Evolutionary conservation across 306 rosid genomes (phyloP), one percentile per base, ranked within the genome.

Genomic region (Adenanthera pavonina): DNA sequence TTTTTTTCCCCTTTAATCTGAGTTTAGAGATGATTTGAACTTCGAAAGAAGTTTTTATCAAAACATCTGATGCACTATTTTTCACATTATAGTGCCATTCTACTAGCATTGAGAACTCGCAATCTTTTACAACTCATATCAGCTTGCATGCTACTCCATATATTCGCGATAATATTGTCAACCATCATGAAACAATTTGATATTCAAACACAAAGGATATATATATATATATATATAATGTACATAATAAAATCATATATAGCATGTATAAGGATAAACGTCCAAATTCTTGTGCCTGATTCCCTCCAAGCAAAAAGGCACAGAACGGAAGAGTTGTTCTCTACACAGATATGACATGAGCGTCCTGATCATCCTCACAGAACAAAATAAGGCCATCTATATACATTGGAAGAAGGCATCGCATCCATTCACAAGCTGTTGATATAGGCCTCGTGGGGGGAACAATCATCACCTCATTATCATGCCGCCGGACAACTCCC

Each of bases 401-500:
- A 33, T 83, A 84, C 79, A 94, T 85, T 1, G 99, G 99, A 64
- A 96, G 90, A 75, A 96, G 99, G 91, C 97, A 90, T 11, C 92
- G 94, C 36, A 80, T 48, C 99, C 98, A 92, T 69, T 89, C 94
- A 75, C 95, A 94, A 71, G 97, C 95, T 33, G 97, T 92, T 13
- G 97, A 89, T 68, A 89, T 89, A 17, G 97, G 92, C 70, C 89
- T 92, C 0, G 89, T 8, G 0, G 98, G 85, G 61, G 99, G 99
- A 69, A 94, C 94, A 80, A 96, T 90, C 99, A 92, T 96, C 67
- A 94, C 89, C 82, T 91, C 91, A 13, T 96, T 96, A 56, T 96
- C 99, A 2, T 96, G 99, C 62, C 98, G 90, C 0, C 89, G 89
- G 41, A 96, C 99, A 25, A 96, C 87, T 56, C 99, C 98, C 97